Evolutionary conservation across 2,329 filamentous ascomycete species (phyloP), one percentile per base, ranked within the genome.

Genomic region (Fusarium cyanostomum): DNA sequence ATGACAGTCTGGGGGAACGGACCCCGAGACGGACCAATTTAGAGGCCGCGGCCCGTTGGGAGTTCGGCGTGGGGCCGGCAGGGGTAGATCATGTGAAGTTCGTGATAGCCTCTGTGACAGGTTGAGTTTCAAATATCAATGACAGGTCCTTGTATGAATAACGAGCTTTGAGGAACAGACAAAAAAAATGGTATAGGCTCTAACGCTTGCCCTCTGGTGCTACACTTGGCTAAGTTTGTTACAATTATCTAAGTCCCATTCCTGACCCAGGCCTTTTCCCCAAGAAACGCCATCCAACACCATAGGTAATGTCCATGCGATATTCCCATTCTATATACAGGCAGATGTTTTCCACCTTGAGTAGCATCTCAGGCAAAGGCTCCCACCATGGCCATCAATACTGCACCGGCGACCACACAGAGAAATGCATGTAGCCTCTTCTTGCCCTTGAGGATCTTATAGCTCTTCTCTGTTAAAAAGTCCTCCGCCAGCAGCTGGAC

Each of bases 401-500:
- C 77, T 0, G 90, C 88, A 0, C 90, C 90, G 1, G 79, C 78
- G 26, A 88, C 80, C 2, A 92, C 89, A 6, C 88, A 79, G 27
- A 87, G 55, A 54, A 87, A 91, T 1, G 90, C 90, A 46, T 84
- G 81, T 11, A 87, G 77, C 30, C 90, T 80, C 68, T 80, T 85
- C 71, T 77, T 83, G 0, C 90, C 90, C 55, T 83, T 84, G 33
- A 92, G 78, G 16, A 85, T 80, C 67, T 82, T 83, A 81, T 91
- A 92, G 74, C 89, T 92, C 79, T 91, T 89, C 66, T 92, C 89
- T 11, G 86, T 87, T 58, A 93, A 72, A 68, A 96, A 96, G 70
- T 96, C 92, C 75, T 96, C 92, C 0, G 92, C 90, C 42, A 96
- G 81, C 16, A 96, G 81, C 77, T 96, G 92, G 5, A 96, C 92